Evolutionary conservation across 805 yeast genomes (phyloP).

Genomic region (Sugiyamaella floridensis): DNA sequence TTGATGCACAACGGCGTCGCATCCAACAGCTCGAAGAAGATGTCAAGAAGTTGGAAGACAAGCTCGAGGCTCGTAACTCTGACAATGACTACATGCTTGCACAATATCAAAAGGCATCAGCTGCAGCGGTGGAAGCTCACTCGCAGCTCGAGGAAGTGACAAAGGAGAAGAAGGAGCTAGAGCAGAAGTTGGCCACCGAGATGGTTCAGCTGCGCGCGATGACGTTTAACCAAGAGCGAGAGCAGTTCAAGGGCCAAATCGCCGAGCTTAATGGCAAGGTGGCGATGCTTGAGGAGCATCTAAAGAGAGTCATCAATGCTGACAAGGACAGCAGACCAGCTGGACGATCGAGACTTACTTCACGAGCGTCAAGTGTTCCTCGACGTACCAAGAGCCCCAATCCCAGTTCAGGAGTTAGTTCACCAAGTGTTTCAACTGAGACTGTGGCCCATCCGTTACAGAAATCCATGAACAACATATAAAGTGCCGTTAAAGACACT

Average conservation of each 20-base stretch:
- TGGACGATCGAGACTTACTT: slow-evolving; percentile 20
- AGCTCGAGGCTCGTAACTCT: slow-evolving; percentile 41
- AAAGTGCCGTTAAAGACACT: background rate
- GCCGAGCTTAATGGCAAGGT: slow-evolving; percentile 24
- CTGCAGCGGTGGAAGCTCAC: slow-evolving; percentile 26
- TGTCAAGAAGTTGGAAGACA: slow-evolving; percentile 38
- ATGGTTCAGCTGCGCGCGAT: slow-evolving; percentile 21
- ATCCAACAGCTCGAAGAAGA: slow-evolving; percentile 43
- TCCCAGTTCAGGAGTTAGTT: slow-evolving; percentile 1
- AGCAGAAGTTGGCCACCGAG: slow-evolving; percentile 23
- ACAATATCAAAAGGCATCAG: slow-evolving; percentile 26
- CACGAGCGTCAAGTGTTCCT: slow-evolving; percentile 23
- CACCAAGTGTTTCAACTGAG: background rate
- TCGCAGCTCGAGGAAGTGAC: slow-evolving; percentile 27
- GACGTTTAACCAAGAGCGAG: slow-evolving; percentile 27
- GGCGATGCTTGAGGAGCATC: slow-evolving; percentile 27
- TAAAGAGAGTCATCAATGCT: slow-evolving; percentile 19
- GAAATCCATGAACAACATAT: background rate
- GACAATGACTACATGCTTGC: slow-evolving; percentile 52
- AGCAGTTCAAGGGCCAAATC: slow-evolving; percentile 24
- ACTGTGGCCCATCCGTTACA: slow-evolving; percentile 1
- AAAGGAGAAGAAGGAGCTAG: slow-evolving; percentile 18
- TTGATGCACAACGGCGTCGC: slow-evolving; percentile 35
- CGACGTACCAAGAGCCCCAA: slow-evolving; percentile 15
- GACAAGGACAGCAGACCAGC: slow-evolving; percentile 13